A percentile compares a stretch with the other conserved stretches of the same genome.
These are phyloP conservation scores for Medicago arabica DNA, from an alignment of 306 rosid genomes.

Conservation along the genomic window DNA sequence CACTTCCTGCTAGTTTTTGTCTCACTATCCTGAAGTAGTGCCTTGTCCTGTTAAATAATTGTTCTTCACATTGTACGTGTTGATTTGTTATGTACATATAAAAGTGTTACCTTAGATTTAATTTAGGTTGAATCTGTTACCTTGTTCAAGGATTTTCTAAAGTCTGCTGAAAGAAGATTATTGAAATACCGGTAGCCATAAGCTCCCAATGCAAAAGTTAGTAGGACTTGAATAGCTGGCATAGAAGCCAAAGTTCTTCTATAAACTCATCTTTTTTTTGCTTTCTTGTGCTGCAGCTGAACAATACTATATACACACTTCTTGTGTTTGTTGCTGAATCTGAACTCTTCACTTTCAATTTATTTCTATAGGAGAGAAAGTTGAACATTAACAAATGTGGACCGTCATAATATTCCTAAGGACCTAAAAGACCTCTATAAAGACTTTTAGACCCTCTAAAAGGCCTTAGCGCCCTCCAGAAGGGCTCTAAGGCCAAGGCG, in stretches of 20 bases:
- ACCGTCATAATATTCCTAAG: too few species aligned
- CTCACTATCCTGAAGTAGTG: not conserved
- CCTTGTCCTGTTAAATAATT: conserved; percentile 11
- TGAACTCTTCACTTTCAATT: not conserved
- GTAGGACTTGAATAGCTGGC: conserved; percentile 79
- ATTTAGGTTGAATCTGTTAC: conserved; percentile 43
- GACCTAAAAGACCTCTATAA: too few species aligned
- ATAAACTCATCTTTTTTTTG: conserved; percentile 62
- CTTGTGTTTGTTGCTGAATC: not conserved
- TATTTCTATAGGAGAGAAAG: not conserved
- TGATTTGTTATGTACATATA: not conserved
- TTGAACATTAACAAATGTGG: not conserved
- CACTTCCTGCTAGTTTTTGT: not conserved
- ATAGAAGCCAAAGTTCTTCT: conserved; percentile 68
- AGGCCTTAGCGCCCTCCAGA: too few species aligned
- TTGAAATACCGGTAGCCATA: conserved; percentile 61
- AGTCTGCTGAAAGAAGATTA: conserved; percentile 64
- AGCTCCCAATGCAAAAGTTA: conserved; percentile 77
- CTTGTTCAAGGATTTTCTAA: conserved; percentile 73
- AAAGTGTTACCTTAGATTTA: not conserved
- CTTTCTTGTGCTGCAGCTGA: not conserved
- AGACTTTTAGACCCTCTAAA: too few species aligned
- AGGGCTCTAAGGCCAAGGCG: too few species aligned
- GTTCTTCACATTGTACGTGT: not conserved
- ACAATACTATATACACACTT: not conserved